These are phyloP conservation scores for Trichoderma citrinoviride DNA, from an alignment of 2,329 filamentous ascomycete genomes.

Conservation along the genomic window DNA sequence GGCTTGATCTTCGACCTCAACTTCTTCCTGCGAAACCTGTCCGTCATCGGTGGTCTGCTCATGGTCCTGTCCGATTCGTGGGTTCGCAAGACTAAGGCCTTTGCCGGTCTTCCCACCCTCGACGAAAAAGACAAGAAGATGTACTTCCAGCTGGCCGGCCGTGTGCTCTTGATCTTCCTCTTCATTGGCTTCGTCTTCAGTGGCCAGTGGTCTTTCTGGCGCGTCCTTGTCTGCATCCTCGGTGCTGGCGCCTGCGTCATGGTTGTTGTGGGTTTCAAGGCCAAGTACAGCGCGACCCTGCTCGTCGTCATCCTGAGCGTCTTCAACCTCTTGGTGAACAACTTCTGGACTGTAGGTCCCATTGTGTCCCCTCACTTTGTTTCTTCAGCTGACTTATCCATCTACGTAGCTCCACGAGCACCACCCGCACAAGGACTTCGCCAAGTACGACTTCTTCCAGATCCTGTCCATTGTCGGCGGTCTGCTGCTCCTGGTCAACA, in stretches of 20 bases:
- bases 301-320: constrained; percentile 92
- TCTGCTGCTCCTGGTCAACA: constrained; percentile 95
- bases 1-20: constrained; percentile 98
- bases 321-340: constrained; percentile 97
- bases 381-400: constrained; percentile 1
- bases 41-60: constrained; percentile 91
- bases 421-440: constrained; percentile 99
- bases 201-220: constrained; percentile 87
- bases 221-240: constrained; percentile 77
- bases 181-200: constrained; percentile 97
- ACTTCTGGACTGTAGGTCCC: constrained; percentile 93
- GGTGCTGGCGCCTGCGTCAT: constrained; percentile 92
- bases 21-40: constrained; percentile 99
- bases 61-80: constrained; percentile 99
- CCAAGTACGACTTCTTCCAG: constrained; percentile 99
- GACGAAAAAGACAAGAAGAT: constrained; percentile 99
- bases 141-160: constrained; percentile 98
- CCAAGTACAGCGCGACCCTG: constrained; percentile 96
- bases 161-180: constrained; percentile 94
- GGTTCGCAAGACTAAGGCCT: constrained; percentile 96
- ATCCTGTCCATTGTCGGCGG: constrained; percentile 97
- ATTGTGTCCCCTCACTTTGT: neutral
- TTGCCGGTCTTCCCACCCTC: constrained; percentile 86
- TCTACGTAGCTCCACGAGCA: constrained; percentile 77
- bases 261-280: constrained; percentile 99